Conservation (phyloP, 352 stramenopile genomes). For the Phytopythium montanum region DNA sequence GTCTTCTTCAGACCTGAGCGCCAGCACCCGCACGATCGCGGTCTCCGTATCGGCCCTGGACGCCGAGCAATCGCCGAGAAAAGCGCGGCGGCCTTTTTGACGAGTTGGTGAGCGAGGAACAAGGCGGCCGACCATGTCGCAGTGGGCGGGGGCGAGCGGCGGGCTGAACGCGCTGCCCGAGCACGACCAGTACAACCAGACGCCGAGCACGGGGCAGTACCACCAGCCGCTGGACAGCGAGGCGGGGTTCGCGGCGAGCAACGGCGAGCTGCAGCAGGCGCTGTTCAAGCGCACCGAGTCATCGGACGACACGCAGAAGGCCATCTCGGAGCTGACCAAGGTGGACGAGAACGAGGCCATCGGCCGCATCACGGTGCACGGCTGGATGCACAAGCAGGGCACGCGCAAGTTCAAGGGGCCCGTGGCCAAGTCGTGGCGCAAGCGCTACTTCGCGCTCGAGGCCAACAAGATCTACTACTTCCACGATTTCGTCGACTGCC, state of each 20-base stretch:
- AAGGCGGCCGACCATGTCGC: conserved; percentile 4
- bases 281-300: conserved; percentile 13
- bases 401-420: conserved; percentile 79
- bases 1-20: neutral
- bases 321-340: conserved; percentile 71
- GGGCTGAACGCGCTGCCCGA: conserved; percentile 17
- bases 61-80: neutral
- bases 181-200: conserved; percentile 31
- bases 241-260: conserved; percentile 15
- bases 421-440: conserved; percentile 76
- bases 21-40: neutral
- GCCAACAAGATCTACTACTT: conserved; percentile 87
- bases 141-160: conserved; percentile 13
- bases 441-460: conserved; percentile 82
- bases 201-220: conserved; percentile 22
- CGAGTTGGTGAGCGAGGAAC: neutral
- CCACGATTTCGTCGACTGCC: conserved; percentile 77
- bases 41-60: neutral
- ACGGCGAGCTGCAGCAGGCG: conserved; percentile 25
- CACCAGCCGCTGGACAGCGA: conserved; percentile 17
- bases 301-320: conserved; percentile 45
- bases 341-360: conserved; percentile 33
- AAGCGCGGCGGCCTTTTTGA: neutral
- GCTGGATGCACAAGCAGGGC: conserved; percentile 85
- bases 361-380: conserved; percentile 71